A percentile compares a stretch with the other conserved stretches of the same genome.
Evolutionary conservation across 1,284 basidiomycete genomes (phyloP).

Genomic region (Cutaneotrichosporon sp.): DNA sequence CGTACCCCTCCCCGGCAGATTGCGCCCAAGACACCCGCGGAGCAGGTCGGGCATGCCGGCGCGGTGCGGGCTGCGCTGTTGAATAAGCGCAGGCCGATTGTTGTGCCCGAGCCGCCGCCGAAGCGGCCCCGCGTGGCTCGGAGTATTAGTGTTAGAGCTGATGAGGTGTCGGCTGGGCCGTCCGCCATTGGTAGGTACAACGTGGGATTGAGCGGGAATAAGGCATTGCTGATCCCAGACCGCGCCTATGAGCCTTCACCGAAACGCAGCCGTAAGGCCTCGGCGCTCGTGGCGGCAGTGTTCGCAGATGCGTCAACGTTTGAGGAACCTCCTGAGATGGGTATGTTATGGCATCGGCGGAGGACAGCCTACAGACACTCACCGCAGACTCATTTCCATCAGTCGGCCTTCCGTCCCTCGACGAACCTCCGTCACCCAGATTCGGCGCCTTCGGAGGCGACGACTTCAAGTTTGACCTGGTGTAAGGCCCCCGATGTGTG

Average conservation of each 20-base stretch:
- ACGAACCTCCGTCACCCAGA: conserved; percentile 2
- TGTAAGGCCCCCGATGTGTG: background rate
- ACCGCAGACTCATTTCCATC: background rate
- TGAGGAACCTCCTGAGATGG: background rate
- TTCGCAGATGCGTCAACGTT: background rate
- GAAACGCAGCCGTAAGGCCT: background rate
- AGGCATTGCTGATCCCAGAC: background rate
- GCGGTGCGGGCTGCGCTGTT: conserved; percentile 1
- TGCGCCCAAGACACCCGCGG: background rate
- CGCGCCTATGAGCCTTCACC: background rate
- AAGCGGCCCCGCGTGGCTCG: background rate
- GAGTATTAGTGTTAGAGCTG: background rate
- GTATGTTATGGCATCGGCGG: background rate
- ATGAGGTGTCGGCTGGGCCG: background rate
- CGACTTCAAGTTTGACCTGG: conserved; percentile 6
- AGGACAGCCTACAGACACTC: background rate
- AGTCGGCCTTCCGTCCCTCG: no score
- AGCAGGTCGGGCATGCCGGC: background rate
- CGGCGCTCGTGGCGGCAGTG: background rate
- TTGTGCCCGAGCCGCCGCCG: background rate
- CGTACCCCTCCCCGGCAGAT: background rate
- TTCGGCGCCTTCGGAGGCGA: conserved; percentile 4
- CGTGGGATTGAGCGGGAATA: no score
- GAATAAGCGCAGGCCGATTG: background rate
- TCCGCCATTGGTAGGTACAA: background rate